Conservation (phyloP, 805 yeast genomes). For the Candida rishiriensis region DNA sequence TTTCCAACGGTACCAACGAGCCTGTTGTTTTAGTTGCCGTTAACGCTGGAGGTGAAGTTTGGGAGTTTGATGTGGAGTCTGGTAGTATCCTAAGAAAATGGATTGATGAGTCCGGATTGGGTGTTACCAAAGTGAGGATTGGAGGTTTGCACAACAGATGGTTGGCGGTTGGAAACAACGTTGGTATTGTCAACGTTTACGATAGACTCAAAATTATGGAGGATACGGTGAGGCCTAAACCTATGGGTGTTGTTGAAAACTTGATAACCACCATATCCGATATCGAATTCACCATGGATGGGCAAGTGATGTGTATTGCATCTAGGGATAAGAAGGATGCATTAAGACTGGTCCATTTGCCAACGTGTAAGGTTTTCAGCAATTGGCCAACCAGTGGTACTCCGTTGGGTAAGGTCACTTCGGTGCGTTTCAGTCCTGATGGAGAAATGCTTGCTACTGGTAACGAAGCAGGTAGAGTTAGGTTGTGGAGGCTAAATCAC, state of each 20-base stretch:
- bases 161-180: slow-evolving; percentile 84
- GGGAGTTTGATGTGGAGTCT: slow-evolving; percentile 68
- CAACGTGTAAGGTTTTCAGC: slow-evolving; percentile 77
- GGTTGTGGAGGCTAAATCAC: slow-evolving; percentile 86
- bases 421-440: slow-evolving; percentile 72
- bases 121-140: slow-evolving; percentile 69
- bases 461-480: slow-evolving; percentile 83
- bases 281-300: slow-evolving; percentile 75
- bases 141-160: slow-evolving; percentile 72
- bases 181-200: slow-evolving; percentile 87
- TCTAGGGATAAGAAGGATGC: slow-evolving; percentile 85
- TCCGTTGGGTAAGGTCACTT: slow-evolving; percentile 91
- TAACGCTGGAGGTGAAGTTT: slow-evolving; percentile 80
- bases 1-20: slow-evolving; percentile 39
- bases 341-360: slow-evolving; percentile 78
- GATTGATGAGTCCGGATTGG: slow-evolving; percentile 83
- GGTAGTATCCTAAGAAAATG: slow-evolving; percentile 60
- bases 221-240: slow-evolving; percentile 34
- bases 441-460: slow-evolving; percentile 85
- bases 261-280: slow-evolving; percentile 76
- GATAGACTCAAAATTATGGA: slow-evolving; percentile 39
- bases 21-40: slow-evolving; percentile 46
- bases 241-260: slow-evolving; percentile 67
- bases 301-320: slow-evolving; percentile 82
- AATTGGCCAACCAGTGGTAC: slow-evolving; percentile 99